A percentile compares a stretch with the other conserved stretches of the same genome.
Conservation (phyloP, 148 eudicot species). For the Hydrangea macrophylla region DNA sequence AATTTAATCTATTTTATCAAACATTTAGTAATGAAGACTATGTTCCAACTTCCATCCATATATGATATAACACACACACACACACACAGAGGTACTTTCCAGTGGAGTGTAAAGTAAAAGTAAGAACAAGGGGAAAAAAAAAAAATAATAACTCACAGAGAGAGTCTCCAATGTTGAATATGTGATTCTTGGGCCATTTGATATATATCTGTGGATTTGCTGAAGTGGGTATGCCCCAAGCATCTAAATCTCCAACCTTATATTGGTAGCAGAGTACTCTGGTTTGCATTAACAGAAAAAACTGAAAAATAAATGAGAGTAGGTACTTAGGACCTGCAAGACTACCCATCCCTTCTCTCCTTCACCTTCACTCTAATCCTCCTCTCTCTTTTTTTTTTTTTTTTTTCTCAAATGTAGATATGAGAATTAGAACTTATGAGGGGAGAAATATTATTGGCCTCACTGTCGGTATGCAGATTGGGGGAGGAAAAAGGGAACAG, state of each 20-base stretch:
- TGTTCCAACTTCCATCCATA: too few relatives aligned
- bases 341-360: slow-evolving; percentile 25
- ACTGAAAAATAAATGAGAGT: slow-evolving; percentile 23
- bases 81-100: too few relatives aligned
- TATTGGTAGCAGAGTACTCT: slow-evolving; percentile 37
- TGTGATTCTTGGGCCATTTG: slow-evolving; percentile 59
- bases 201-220: slow-evolving; percentile 53
- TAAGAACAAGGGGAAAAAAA: too few relatives aligned
- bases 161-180: slow-evolving; percentile 63
- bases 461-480: not conserved
- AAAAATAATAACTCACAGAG: slow-evolving; percentile 55
- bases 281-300: slow-evolving; percentile 41
- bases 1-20: not conserved
- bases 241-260: slow-evolving; percentile 79
- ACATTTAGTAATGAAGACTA: not conserved
- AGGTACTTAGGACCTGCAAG: slow-evolving; percentile 12
- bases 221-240: slow-evolving; percentile 70
- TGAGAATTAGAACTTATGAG: not conserved
- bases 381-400: not conserved
- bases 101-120: too few relatives aligned
- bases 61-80: not conserved
- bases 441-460: not conserved
- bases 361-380: not conserved
- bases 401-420: slow-evolving; percentile 2
- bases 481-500: not conserved